Conservation (phyloP, 495 filamentous ascomycete genomes). For the Lasiosphaeris hirsuta region DNA sequence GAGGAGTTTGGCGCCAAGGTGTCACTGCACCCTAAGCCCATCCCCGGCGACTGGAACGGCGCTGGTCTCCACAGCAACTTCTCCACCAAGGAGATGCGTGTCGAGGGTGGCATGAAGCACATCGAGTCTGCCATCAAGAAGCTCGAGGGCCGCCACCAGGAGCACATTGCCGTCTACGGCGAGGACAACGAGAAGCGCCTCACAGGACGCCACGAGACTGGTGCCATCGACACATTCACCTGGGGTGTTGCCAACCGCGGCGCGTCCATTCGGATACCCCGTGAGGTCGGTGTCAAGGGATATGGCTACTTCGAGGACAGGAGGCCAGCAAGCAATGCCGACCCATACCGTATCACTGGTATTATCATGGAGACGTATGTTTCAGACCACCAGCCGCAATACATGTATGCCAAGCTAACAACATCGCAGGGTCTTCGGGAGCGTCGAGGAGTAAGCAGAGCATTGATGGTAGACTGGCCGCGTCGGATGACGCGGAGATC, state of each 20-base stretch:
- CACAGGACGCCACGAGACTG: slow-evolving; percentile 95
- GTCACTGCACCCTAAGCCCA: slow-evolving; percentile 95
- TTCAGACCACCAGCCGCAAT: background rate
- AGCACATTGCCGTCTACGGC: slow-evolving; percentile 98
- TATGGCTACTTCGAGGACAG: slow-evolving; percentile 99
- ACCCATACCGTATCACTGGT: slow-evolving; percentile 68
- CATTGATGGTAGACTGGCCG: too few species aligned
- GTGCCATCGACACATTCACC: slow-evolving; percentile 84
- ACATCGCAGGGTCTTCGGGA: too few species aligned
- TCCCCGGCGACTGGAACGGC: slow-evolving; percentile 99
- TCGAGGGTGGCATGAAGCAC: slow-evolving; percentile 88
- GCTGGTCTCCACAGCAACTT: slow-evolving; percentile 96
- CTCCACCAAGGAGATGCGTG: slow-evolving; percentile 80
- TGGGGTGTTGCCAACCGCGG: slow-evolving; percentile 97
- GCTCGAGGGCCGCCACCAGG: slow-evolving; percentile 80
- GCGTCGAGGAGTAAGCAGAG: too few species aligned
- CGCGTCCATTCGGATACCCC: slow-evolving; percentile 83
- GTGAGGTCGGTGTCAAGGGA: slow-evolving; percentile 84
- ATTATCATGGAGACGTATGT: slow-evolving; percentile 35
- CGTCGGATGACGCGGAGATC: too few species aligned
- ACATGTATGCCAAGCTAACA: too few species aligned
- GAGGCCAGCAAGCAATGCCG: slow-evolving; percentile 89
- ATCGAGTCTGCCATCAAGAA: slow-evolving; percentile 66
- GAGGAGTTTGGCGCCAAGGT: slow-evolving; percentile 97
- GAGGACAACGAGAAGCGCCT: slow-evolving; percentile 89